A percentile compares a stretch with the other conserved stretches of the same genome.
Evolutionary conservation across 768 basidiomycete genomes (phyloP).

Genomic region (Termitomyces sp.): DNA sequence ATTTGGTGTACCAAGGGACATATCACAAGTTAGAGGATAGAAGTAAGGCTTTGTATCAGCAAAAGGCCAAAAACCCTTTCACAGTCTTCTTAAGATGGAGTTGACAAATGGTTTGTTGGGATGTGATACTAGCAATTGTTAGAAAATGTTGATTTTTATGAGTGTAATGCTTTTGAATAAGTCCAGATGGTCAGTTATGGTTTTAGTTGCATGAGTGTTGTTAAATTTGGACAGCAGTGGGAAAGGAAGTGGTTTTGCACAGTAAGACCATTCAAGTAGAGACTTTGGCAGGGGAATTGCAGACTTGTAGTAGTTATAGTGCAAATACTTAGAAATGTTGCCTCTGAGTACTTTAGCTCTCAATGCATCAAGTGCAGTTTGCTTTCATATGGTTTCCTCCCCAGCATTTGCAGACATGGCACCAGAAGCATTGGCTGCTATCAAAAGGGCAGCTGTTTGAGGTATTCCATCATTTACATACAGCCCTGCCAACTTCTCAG

Average conservation of each 20-base stretch:
- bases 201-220: not conserved
- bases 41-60: too few relatives aligned
- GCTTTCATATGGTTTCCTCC: too few relatives aligned
- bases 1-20: too few relatives aligned
- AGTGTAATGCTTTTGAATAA: not conserved
- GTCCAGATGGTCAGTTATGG: not conserved
- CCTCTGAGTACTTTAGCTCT: too few relatives aligned
- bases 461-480: too few relatives aligned
- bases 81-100: not conserved
- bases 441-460: not conserved
- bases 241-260: not conserved
- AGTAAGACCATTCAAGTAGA: conserved; percentile 21
- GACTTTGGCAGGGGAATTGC: not conserved
- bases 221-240: not conserved
- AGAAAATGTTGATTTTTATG: not conserved
- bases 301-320: not conserved
- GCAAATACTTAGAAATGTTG: not conserved
- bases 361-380: too few relatives aligned
- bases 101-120: not conserved
- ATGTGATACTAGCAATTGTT: not conserved
- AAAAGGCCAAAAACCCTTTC: too few relatives aligned
- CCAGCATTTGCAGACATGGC: too few relatives aligned
- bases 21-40: too few relatives aligned
- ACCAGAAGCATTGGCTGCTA: too few relatives aligned
- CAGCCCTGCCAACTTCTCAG: too few relatives aligned